These are phyloP conservation scores for Rhodotorula sp. DNA, from an alignment of 1,284 basidiomycete genomes.

Conservation along the genomic window DNA sequence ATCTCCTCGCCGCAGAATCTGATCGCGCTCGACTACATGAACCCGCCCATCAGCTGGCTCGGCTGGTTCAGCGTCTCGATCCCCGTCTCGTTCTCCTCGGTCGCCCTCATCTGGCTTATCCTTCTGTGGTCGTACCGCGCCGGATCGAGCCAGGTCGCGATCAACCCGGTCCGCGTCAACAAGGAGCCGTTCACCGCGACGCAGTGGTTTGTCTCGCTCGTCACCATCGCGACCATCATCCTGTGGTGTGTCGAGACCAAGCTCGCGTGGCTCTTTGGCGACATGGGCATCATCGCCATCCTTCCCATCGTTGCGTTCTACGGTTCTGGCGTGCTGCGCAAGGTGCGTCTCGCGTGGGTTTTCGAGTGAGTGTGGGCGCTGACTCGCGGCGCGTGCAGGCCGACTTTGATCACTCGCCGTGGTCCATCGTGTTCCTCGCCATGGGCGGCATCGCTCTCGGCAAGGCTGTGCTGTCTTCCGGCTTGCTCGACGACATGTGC, in stretches of 20 bases:
- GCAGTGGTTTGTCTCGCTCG: conserved; percentile 86
- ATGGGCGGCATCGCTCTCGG: conserved; percentile 98
- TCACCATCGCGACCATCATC: conserved; percentile 82
- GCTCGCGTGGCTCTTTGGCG: conserved; percentile 77
- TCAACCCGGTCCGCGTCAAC: conserved; percentile 76
- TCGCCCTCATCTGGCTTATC: conserved; percentile 87
- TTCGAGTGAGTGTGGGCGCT: conserved; percentile 14
- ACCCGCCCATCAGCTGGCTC: conserved; percentile 81
- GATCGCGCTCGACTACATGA: conserved; percentile 87
- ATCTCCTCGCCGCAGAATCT: conserved; percentile 94
- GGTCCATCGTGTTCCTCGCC: conserved; percentile 80
- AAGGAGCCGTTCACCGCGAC: conserved; percentile 76
- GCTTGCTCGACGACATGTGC: conserved; percentile 67
- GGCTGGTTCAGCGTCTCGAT: conserved; percentile 93
- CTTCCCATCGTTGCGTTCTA: conserved; percentile 94
- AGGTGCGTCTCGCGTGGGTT: conserved; percentile 60
- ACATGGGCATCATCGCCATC: conserved; percentile 97
- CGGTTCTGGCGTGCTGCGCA: conserved; percentile 87
- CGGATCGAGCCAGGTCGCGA: conserved; percentile 72
- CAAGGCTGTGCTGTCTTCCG: conserved; percentile 88
- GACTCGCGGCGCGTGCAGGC: conserved; percentile 59
- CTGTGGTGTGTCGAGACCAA: conserved; percentile 89
- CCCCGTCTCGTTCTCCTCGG: conserved; percentile 81
- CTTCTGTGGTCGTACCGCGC: conserved; percentile 82
- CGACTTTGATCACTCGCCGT: conserved; percentile 70